Conservation (phyloP, 2,329 filamentous ascomycete species). For the Chaetomiaceae sp. region DNA sequence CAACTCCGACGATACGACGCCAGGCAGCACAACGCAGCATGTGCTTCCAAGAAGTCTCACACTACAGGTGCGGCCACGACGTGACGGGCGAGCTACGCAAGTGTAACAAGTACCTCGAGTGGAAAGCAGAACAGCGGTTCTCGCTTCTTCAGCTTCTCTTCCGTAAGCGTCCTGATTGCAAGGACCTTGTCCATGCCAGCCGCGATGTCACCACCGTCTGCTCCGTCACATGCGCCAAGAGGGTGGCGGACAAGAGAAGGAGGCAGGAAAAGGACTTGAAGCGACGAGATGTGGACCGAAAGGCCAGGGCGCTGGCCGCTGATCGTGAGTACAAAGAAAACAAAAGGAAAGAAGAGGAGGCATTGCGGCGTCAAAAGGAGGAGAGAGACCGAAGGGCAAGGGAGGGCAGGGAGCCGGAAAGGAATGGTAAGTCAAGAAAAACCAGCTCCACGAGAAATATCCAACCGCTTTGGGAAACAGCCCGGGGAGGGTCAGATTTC, state of each 20-base stretch:
- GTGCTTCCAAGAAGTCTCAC: no score
- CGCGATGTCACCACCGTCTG: not conserved
- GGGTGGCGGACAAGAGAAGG: not conserved
- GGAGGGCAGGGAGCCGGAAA: not conserved
- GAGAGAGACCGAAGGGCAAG: not conserved
- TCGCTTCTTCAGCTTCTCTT: not conserved
- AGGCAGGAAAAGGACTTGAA: not conserved
- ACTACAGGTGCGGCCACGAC: no score
- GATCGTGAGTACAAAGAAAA: conserved; percentile 1
- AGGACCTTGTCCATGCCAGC: not conserved
- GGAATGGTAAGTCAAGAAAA: not conserved
- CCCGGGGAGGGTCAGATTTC: not conserved
- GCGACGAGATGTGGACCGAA: not conserved
- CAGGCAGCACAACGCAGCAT: no score
- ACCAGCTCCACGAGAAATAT: not conserved
- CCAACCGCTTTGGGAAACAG: not conserved
- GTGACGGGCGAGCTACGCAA: no score
- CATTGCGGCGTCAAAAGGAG: not conserved
- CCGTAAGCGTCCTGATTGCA: not conserved
- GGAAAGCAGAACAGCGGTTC: no score
- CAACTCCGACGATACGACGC: no score
- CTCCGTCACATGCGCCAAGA: not conserved
- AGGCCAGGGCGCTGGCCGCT: not conserved
- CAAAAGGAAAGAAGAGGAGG: not conserved
- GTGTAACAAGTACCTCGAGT: no score